These are phyloP conservation scores for Cladophialophora carrionii DNA, from an alignment of 2,329 filamentous ascomycete species.

Conservation along the genomic window DNA sequence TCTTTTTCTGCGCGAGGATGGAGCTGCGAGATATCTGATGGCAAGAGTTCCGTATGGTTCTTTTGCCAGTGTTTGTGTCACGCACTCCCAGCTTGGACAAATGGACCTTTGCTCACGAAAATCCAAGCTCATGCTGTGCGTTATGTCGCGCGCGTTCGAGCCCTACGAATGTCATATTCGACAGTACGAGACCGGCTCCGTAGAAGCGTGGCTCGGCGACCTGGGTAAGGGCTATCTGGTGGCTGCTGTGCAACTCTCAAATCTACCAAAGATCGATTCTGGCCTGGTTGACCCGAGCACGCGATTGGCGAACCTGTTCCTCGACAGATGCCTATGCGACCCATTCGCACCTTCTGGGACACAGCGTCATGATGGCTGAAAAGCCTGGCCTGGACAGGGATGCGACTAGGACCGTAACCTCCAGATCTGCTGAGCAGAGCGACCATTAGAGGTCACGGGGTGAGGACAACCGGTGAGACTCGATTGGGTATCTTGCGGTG, in stretches of 20 bases:
- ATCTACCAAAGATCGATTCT: neutral
- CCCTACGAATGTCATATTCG: neutral
- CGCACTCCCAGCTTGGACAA: neutral
- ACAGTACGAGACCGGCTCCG: neutral
- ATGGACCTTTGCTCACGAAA: neutral
- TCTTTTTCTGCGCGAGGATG: neutral
- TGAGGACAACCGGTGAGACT: slow-evolving; percentile 3
- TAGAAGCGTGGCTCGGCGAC: neutral
- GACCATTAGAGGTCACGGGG: neutral
- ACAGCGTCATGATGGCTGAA: neutral
- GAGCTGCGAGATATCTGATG: neutral
- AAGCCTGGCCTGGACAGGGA: neutral
- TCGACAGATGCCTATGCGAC: neutral
- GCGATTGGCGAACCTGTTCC: neutral
- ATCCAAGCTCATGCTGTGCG: neutral
- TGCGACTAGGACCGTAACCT: neutral
- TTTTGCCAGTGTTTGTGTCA: neutral
- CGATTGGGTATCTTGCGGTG: neutral
- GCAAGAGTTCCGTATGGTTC: slow-evolving; percentile 3
- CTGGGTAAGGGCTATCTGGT: neutral
- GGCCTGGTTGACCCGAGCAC: neutral
- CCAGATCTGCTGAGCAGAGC: neutral
- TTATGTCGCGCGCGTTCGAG: neutral
- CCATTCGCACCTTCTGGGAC: neutral
- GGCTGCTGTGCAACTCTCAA: neutral